Evolutionary conservation across 352 stramenopile genomes (phyloP).

Genomic region (Globisporangium rhizosaccharum): DNA sequence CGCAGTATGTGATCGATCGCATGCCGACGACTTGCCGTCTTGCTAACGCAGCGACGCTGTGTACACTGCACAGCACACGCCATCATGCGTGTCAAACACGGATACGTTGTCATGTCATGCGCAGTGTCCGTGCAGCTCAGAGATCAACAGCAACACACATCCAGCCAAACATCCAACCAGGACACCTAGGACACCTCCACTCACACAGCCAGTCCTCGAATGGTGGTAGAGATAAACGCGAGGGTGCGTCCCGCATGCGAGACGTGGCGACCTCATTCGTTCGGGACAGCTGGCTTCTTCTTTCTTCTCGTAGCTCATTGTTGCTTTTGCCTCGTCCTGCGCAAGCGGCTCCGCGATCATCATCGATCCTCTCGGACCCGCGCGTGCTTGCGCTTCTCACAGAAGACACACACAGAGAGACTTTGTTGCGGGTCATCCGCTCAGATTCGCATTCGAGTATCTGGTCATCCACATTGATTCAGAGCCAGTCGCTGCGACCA

Average conservation of each 20-base stretch:
- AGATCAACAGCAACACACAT: too few relatives aligned
- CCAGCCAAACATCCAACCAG: too few relatives aligned
- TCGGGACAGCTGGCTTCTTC: conserved; percentile 7
- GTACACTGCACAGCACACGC: too few relatives aligned
- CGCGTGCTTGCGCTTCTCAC: background rate
- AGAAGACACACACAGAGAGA: conserved; percentile 4
- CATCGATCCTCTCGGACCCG: background rate
- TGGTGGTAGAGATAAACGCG: background rate
- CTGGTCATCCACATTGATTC: background rate
- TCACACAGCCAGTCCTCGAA: background rate
- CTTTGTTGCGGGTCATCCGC: background rate
- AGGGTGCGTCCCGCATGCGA: background rate
- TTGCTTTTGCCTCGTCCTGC: conserved; percentile 48
- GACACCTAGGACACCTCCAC: too few relatives aligned
- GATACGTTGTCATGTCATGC: too few relatives aligned
- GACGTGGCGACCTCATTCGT: background rate
- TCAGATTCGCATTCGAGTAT: background rate
- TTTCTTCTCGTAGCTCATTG: conserved; percentile 30
- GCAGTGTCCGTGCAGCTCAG: too few relatives aligned
- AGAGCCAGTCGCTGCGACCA: background rate
- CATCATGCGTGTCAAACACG: too few relatives aligned
- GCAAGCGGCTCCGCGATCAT: conserved; percentile 25
- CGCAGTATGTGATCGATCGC: too few relatives aligned
- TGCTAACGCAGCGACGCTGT: too few relatives aligned
- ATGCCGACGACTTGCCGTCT: too few relatives aligned